phyloP scores from a whole-genome alignment of 2,329 filamentous ascomycete genomes.

The Helicocarpus griseus region DNA sequence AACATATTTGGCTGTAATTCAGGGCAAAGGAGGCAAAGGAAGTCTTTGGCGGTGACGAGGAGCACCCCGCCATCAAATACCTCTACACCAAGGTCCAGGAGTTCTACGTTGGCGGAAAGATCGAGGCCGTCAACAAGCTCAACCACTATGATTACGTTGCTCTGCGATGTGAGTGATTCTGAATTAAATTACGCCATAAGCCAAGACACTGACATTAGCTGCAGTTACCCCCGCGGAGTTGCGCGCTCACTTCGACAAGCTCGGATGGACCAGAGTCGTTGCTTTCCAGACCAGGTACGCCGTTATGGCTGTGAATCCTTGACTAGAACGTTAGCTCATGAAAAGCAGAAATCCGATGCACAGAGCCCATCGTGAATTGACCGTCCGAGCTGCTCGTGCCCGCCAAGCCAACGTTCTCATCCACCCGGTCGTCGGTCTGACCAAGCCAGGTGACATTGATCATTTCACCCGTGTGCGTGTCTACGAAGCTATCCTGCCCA shows the following conservation, averaged over 20 bases:
- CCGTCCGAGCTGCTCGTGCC: conserved; percentile 87
- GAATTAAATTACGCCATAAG: neutral
- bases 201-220: neutral
- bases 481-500: conserved; percentile 90
- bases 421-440: conserved; percentile 95
- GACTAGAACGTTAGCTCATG: neutral
- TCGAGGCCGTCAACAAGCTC: conserved; percentile 87
- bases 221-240: conserved; percentile 86
- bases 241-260: conserved; percentile 96
- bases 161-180: conserved; percentile 62
- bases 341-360: conserved; percentile 82
- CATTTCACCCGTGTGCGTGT: conserved; percentile 99
- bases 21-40: conserved; percentile 83
- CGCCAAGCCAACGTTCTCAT: conserved; percentile 98
- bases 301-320: neutral
- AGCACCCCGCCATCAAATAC: conserved; percentile 88
- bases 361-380: conserved; percentile 93
- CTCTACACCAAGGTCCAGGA: conserved; percentile 72
- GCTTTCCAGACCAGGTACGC: conserved; percentile 78
- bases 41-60: conserved; percentile 86
- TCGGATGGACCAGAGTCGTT: conserved; percentile 94
- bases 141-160: conserved; percentile 99
- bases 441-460: conserved; percentile 98
- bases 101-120: conserved; percentile 90
- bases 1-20: conserved; percentile 13